These are phyloP conservation scores for Lentinula aciculospora DNA, from an alignment of 768 basidiomycete species.

Conservation along the genomic window DNA sequence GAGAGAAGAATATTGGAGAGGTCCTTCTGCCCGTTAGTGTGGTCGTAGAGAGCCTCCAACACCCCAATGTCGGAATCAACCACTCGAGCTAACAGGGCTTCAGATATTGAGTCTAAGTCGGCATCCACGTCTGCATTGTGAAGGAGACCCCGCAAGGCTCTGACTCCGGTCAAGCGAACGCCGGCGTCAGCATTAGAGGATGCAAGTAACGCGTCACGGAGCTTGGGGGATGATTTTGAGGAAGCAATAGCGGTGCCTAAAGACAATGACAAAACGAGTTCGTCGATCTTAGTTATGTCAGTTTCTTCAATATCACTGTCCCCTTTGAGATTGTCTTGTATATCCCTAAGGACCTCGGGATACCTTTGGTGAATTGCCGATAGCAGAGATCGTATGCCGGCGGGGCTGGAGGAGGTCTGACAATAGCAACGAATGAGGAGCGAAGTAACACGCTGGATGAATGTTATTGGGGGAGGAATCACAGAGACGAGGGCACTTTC, in stretches of 20 bases:
- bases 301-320: slow-evolving; percentile 21
- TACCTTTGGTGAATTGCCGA: slow-evolving; percentile 62
- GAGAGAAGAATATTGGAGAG: neutral
- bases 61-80: slow-evolving; percentile 60
- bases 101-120: slow-evolving; percentile 49
- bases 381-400: slow-evolving; percentile 38
- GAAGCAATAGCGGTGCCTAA: slow-evolving; percentile 26
- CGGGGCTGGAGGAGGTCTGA: slow-evolving; percentile 6
- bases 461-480: neutral
- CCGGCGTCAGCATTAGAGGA: slow-evolving; percentile 58
- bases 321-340: slow-evolving; percentile 30
- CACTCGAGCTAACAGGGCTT: slow-evolving; percentile 62
- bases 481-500: slow-evolving; percentile 1
- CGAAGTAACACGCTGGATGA: neutral
- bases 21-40: slow-evolving; percentile 20
- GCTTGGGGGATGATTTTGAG: neutral
- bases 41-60: slow-evolving; percentile 60
- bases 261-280: slow-evolving; percentile 54
- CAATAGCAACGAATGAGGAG: neutral
- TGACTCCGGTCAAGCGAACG: slow-evolving; percentile 55
- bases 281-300: slow-evolving; percentile 39
- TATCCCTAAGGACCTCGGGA: slow-evolving; percentile 39
- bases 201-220: slow-evolving; percentile 26
- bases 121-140: slow-evolving; percentile 19
- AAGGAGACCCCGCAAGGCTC: slow-evolving; percentile 39